Conservation (phyloP, 2,329 filamentous ascomycete species). For the Sphaerulina vaccinii region DNA sequence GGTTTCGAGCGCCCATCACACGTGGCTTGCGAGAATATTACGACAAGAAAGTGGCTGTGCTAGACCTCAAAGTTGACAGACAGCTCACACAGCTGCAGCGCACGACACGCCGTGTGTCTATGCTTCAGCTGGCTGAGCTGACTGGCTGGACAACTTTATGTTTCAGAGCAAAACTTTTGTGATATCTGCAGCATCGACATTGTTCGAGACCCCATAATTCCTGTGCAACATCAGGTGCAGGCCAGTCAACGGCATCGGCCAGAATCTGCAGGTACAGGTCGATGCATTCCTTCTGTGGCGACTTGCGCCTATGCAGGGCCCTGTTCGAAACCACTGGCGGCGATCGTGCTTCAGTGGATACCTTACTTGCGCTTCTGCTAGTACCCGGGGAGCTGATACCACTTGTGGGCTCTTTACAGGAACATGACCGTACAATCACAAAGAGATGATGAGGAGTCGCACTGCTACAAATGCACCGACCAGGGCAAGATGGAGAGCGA, state of each 20-base stretch:
- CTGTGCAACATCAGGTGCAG: neutral
- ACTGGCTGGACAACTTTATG: neutral
- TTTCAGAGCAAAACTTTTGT: no score
- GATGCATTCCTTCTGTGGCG: neutral
- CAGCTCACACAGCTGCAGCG: conserved; percentile 25
- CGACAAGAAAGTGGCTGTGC: conserved; percentile 7
- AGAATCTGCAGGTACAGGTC: conserved; percentile 4
- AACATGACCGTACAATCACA: conserved; percentile 16
- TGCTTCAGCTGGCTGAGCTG: neutral
- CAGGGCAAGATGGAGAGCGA: conserved; percentile 6
- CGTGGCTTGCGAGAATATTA: conserved; percentile 19
- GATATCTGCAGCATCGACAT: conserved; percentile 1
- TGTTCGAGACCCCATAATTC: neutral
- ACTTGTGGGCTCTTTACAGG: conserved; percentile 1
- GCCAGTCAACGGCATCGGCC: conserved; percentile 2
- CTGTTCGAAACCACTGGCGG: neutral
- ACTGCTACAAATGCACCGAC: conserved; percentile 17
- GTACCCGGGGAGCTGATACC: conserved; percentile 3
- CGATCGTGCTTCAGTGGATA: neutral
- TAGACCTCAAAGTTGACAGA: conserved; percentile 19
- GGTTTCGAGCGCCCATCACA: conserved; percentile 11
- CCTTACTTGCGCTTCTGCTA: neutral
- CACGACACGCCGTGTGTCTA: conserved; percentile 13
- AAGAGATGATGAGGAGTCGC: conserved; percentile 11
- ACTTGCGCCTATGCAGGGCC: neutral